Evolutionary conservation across 768 basidiomycete genomes (phyloP), one percentile per base, ranked within the genome.

Genomic region (Boletus sp.): DNA sequence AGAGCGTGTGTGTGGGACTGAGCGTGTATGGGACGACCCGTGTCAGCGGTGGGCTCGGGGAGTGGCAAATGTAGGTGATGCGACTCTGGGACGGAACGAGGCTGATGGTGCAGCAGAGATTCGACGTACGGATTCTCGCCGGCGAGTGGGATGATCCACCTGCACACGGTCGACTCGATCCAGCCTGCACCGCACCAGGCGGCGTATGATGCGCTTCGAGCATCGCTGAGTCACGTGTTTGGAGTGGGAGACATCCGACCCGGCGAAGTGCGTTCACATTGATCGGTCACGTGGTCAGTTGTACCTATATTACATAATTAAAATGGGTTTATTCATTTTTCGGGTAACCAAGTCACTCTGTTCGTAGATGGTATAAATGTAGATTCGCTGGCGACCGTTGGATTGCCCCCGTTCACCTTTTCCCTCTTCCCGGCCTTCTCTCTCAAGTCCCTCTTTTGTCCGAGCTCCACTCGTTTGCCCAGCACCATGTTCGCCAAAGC

Each of bases 81-180:
- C 9, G 27, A 25, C 35, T 40, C 30, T 34, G 2, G 29, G 8
- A 8, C 5, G 17, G 15, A 0, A 9, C 33, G 17, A 0, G 40
- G 7, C 65, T 65, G 2, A 65, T 5, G 23, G 23, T 0, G 7
- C 34, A 17, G 7, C 67, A 89, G 88, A 38, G 77, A 82, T 62
- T 88, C 83, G 47, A 88, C 84, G 27, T 92, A 93, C 68, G 73
- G 74, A 1, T 90, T 91, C 67, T 89, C 88, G 2, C 85, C 87
- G 0, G 49, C 70, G 23, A 80, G 80, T 0, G 90, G 87, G 6
- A 77, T 84, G 39, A 83, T 93, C 51, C 70, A 82, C 45, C 61
- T 75, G 45, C 90, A 93, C 64, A 74, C 74, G 44, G 74, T 93
- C 46, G 81, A 91, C 64, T 85, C 84, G n/a, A 90, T 92, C 44